Percentiles rank a stretch among this genome's conserved stretches.
phyloP scores from a whole-genome alignment of 1,284 basidiomycete species.

The Trichosporon sp. region DNA sequence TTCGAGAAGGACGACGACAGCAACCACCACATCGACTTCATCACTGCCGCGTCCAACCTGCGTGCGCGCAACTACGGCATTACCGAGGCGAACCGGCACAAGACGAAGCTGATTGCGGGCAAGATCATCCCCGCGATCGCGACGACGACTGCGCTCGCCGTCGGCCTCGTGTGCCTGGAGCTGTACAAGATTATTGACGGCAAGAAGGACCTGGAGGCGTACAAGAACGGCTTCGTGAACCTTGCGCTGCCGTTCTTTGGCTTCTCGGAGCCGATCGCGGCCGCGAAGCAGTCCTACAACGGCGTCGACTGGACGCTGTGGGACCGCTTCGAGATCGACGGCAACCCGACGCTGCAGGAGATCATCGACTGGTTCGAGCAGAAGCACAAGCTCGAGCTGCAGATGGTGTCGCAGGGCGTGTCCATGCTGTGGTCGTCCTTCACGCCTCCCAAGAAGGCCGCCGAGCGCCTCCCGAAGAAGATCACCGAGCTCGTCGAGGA shows the following conservation, averaged over 20 bases:
- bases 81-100: conserved; percentile 79
- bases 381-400: conserved; percentile 80
- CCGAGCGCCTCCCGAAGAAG: conserved; percentile 80
- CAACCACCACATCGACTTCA: conserved; percentile 99
- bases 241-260: conserved; percentile 98
- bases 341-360: conserved; percentile 82
- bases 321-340: conserved; percentile 92
- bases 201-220: conserved; percentile 86
- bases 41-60: conserved; percentile 95
- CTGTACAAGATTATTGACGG: conserved; percentile 98
- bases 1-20: conserved; percentile 99
- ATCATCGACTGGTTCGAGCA: conserved; percentile 80
- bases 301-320: conserved; percentile 93
- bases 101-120: conserved; percentile 97
- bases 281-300: conserved; percentile 81
- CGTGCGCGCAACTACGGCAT: conserved; percentile 96
- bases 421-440: conserved; percentile 98
- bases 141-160: conserved; percentile 92
- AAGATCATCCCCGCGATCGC: conserved; percentile 99
- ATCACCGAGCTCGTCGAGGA: conserved; percentile 87
- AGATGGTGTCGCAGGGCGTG: conserved; percentile 95
- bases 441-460: conserved; percentile 83
- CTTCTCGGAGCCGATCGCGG: conserved; percentile 95
- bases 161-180: conserved; percentile 92
- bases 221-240: conserved; percentile 99